Base-by-base conservation (phyloP, 2,329 filamentous ascomycete genomes). In the Chalaropsis ovoidea region DNA sequence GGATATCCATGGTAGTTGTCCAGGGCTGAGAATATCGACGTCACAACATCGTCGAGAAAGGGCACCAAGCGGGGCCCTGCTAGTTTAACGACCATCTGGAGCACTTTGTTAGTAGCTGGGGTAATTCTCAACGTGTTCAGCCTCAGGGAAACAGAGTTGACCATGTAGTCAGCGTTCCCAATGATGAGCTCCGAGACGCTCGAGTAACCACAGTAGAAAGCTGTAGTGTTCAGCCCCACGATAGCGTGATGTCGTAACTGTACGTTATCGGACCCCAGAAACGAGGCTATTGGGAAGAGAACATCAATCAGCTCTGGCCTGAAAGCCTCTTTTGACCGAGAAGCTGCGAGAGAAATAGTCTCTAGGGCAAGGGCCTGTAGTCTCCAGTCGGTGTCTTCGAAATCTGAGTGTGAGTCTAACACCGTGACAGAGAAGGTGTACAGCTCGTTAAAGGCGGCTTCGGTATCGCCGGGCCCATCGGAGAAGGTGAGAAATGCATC, bases 1-100 rank as follows among this genome's bases (percentile, higher is more conserved):
- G 90, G 86, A 73, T 99, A 97, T 1, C 94, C 94, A 71, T 99
- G 94, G 71, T 94, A 99, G 71, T 90, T 89, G 70, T 96, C 91
- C n/a, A 99, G 77, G 0, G 92, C 90, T 0, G 89, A 88, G 73
- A 99, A 97, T 47, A 99, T 90, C 0, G 90, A 93, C 3, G 86
- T 88, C 2, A 97, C 86, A 0, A 96, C 84, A 72, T 99, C 94
- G 72, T 97, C 93, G 1, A 99, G 78, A 72, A 92, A 96, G 0
- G 92, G 91, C 11, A 99, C 80, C 24, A 99, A 75, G 7, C 81
- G 81, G 0, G 91, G 86, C 0, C 94, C 94, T 19, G 91, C 90
- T 15, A 99, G 81, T 31, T 84, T 86, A 68, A 97, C 86, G 89
- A 97, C 95, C 92, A 99, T 96, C 6, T 88, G 82, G 61, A 99